Evolutionary conservation across 2,329 filamentous ascomycete genomes (phyloP), one percentile per base, ranked within the genome.

Genomic region (Dactylellina leptospora): DNA sequence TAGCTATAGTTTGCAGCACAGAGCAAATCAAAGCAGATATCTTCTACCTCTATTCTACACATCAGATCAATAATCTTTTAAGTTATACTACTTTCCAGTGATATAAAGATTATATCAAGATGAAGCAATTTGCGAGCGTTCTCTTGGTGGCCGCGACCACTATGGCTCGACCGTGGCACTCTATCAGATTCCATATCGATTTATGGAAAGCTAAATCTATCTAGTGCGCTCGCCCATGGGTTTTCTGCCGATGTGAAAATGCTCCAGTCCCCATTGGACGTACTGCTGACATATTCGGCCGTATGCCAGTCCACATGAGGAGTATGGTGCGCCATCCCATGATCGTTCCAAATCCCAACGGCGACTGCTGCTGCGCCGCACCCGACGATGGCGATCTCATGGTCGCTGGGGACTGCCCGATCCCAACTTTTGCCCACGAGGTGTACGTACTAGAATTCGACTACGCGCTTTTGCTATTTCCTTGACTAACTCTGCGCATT

Each of bases 321-420:
- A 68, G 62, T 54, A 68, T 59, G 62, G 54, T 68, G 18, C 62
- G 62, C n/a, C 62, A 60, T 38, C 62, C 62, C 16, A 59, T 59
- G 62, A 60, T 68, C 25, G 62, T 60, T 13, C 62, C 62, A 38
- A 59, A 68, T 22, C 53, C 62, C 3, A 20, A 60, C 16, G 54
- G 62, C 28, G 8, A 47, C 16, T 68, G 62, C 54, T 53, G 54
- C 11, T 53, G 62, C 54, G 62, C 54, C 28, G 53, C 62, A 11
- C 62, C 62, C 4, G 62, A 68, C 30, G 53, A 60, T 16, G 62
- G 54, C 5, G 62, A 68, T 40, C 54, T 68, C 42, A 59, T 68
- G 54, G 54, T 68, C 38, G 62, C 62, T 8, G 62, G 62, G 13
- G 62, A 68, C 20, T 68, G 62, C 20, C 62, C 54, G 20, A 59